Base-by-base conservation (phyloP, 1,284 basidiomycete genomes). In the Xanthoconium separans region DNA sequence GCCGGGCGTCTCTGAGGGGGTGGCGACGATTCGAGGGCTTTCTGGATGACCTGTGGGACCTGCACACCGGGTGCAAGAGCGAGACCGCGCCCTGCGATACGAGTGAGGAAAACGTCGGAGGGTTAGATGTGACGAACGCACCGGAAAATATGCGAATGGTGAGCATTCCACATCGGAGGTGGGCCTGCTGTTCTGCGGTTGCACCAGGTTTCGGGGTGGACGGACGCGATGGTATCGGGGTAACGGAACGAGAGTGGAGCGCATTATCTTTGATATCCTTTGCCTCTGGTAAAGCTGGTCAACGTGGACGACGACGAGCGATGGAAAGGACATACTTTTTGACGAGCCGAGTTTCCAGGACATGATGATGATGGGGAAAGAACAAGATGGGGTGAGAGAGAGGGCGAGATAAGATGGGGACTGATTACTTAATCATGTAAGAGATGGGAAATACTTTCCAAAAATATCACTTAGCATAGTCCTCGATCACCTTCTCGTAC, bases 81-180 rank as follows among this genome's bases (percentile, higher is more conserved):
- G 43, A 95, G 81, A 31, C 88, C 89, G 55, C 89, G 83, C 31
- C 89, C 89, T 86, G 62, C 27, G 8, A 31, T 6, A 11, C 12
- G 20, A 10, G 20, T 40, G 8, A 13, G 39, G 39, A 24, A 6
- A 8, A 40, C 18, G 18, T 11, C 13, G 39, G 39, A 13, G 18
- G 18, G 39, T 6, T 9, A 36, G 34, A 31, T 36, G 13, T 36
- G 16, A 16, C 3, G 55, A 44, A 65, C 73, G 65, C 64, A 81
- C 92, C 92, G 62, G 91, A 91, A 75, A 93, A 91, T 67, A 95
- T 91, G 56, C 90, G 85, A 70, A 93, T 91, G 56, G 89, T 89
- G 62, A 94, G 83, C 76, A 92, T 85, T 53, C 91, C 92, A 45
- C 84, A 87, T 63, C 89, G 82, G 65, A 90, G 86, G 70, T 83